Base-by-base conservation (phyloP, 2,329 filamentous ascomycete species). In the Lecanoromycetidae sp. region DNA sequence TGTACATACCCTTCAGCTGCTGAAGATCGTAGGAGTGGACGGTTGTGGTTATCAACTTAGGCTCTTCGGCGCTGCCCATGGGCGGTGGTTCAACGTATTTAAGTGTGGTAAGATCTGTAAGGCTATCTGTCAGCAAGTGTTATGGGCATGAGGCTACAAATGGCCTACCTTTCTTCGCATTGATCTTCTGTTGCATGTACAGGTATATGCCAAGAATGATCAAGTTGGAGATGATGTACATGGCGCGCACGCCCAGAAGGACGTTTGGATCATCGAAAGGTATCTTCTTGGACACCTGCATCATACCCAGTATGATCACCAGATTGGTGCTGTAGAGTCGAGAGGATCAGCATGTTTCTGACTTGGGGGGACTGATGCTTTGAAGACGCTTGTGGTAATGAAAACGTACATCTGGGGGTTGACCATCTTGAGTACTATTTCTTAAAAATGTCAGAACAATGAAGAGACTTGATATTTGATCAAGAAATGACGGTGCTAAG, bases 61-160 rank as follows among this genome's bases (percentile, higher is more conserved):
- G 82, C 70, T 95, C 88, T 68, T 96, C 91, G 61, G 82, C 78
- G 58, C 85, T 93, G 59, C 91, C 91, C 80, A 95, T 86, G 36
- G 87, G 80, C 4, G 91, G 79, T 36, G 88, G 90, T 72, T 98
- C 91, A 64, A 98, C 88, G 70, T 98, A 98, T 72, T 98, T 96
- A 63, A 98, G 80, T 3, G 91, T 94, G 20, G 88, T 94, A 70
- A 95, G 77, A 64, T 98, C 91, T 96, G 62, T 23, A 41, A 37
- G 33, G 23, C 6, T 2, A n/a, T 5, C 12, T 8, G 43, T 46
- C 19, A 49, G 39, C 15, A 6, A 12, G 9, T 2, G 6, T 19
- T 3, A 5, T 22, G 23, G 25, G 19, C 25, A 52, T 32, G 53
- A 48, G 19, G 20, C 13, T 25, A 29, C 44, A 39, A 35, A 22